phyloP scores from a whole-genome alignment of 2,329 filamentous ascomycete genomes.

The Ceratocystis cubensis region DNA sequence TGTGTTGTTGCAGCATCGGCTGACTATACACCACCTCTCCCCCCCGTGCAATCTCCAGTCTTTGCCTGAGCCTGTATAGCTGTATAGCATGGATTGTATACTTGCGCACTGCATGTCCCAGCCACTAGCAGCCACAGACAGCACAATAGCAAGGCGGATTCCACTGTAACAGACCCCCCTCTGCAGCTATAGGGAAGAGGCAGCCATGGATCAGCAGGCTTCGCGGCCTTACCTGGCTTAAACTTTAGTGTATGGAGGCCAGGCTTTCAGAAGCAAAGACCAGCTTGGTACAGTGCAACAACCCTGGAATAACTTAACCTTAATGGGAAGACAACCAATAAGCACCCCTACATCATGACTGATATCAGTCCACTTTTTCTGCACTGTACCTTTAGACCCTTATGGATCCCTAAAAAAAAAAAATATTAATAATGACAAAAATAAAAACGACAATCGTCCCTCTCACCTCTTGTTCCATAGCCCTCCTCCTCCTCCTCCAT shows the following conservation, averaged over 20 bases:
- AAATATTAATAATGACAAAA: background rate
- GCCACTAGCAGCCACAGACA: background rate
- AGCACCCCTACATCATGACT: too few relatives aligned
- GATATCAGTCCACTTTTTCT: too few relatives aligned
- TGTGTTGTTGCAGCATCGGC: background rate
- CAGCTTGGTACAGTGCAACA: background rate
- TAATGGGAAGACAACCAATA: background rate
- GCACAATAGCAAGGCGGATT: background rate
- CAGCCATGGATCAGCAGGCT: background rate
- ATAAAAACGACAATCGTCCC: background rate
- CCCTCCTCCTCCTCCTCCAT: background rate
- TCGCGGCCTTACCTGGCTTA: background rate
- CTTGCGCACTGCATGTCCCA: background rate
- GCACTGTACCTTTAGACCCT: background rate
- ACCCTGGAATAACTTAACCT: background rate
- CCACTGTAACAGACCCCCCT: background rate
- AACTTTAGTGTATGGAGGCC: background rate
- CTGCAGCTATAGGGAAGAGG: background rate
- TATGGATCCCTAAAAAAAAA: background rate
- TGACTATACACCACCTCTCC: background rate
- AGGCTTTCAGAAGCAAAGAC: too few relatives aligned
- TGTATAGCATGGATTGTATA: conserved; percentile 6
- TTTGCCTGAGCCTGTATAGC: background rate
- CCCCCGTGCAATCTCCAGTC: background rate
- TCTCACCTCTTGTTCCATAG: background rate